Evolutionary conservation across 208 protist genomes (phyloP), one percentile per base, ranked within the genome.

Genomic region (Crithidia sp.): DNA sequence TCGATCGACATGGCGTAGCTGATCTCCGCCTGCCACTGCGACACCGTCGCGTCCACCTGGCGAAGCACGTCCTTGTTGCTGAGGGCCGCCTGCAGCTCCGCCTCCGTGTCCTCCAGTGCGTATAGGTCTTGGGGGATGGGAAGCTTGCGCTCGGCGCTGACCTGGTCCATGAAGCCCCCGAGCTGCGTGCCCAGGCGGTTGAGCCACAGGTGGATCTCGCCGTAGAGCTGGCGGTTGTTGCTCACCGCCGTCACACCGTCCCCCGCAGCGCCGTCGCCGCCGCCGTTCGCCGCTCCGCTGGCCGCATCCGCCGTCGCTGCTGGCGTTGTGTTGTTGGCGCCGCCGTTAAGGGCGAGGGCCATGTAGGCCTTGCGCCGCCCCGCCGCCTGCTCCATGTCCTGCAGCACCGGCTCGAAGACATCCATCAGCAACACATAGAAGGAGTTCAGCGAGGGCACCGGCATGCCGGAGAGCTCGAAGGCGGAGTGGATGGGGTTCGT

Each of bases 11-110:
- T 93, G 52, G 92, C 94, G 71, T 91, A 93, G 76, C 80, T 90
- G 65, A 98, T 94, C 78, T 97, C 91, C 37, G 84, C 75, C 74
- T 96, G 93, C 95, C 95, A 98, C 75, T 96, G 87, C 28, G 89
- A 68, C 3, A 98, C 88, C 2, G 92, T 93, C 14, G 88, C 67
- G 69, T 97, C 92, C 58, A 98, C 88, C 68, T 98, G 88, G 12
- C 84, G 79, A 43, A 98, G 79, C 52, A 96, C 47, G 41, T 97
- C 94, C 66, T 95, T 92, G 78, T 97, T 96, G 28, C 79, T 73
- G 14, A 96, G 76, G 13, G 85, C 90, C 16, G 87, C 87, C 50
- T 90, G 86, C 39, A 97, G 39, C 57, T 94, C 89, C 41, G 83
- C 76, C 14, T 98, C 94, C 53, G 77, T 89, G 59, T 83, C 80